A percentile compares a stretch with the other conserved stretches of the same genome.
Conservation (phyloP, 1,284 basidiomycete genomes). For the Ustilago trichophora region DNA sequence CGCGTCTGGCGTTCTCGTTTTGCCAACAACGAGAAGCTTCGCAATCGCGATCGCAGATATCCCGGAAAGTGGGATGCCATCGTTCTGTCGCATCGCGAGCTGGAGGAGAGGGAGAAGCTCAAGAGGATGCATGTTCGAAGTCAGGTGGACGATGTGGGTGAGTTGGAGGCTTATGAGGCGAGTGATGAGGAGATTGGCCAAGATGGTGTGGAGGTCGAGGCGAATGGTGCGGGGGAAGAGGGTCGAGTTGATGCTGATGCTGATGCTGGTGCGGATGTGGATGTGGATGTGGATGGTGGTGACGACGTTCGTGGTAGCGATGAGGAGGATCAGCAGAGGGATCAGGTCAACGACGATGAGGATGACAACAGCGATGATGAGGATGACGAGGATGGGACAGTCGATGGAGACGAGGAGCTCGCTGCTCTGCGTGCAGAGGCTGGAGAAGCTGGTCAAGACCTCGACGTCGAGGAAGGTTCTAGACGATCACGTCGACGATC, state of each 20-base stretch:
- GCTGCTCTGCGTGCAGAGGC: slow-evolving; percentile 53
- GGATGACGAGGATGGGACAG: slow-evolving; percentile 48
- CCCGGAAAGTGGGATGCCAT: slow-evolving; percentile 60
- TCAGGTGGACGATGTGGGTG: slow-evolving; percentile 50
- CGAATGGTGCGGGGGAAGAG: too few species aligned
- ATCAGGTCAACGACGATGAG: slow-evolving; percentile 19
- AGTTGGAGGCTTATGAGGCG: slow-evolving; percentile 43
- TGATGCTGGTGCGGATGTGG: too few species aligned
- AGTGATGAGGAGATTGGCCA: slow-evolving; percentile 44
- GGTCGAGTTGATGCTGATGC: too few species aligned
- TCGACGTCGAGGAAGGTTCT: slow-evolving; percentile 21
- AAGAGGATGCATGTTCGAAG: slow-evolving; percentile 38
- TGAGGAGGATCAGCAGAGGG: slow-evolving; percentile 7
- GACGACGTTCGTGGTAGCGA: slow-evolving; percentile 1
- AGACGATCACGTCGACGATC: slow-evolving; percentile 23
- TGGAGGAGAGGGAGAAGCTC: slow-evolving; percentile 44
- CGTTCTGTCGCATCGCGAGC: slow-evolving; percentile 47
- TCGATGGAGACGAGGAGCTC: slow-evolving; percentile 60
- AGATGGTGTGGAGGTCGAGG: too few species aligned
- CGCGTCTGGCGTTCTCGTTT: slow-evolving; percentile 53
- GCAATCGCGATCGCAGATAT: slow-evolving; percentile 42
- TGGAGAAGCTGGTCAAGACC: slow-evolving; percentile 41
- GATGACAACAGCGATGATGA: slow-evolving; percentile 35
- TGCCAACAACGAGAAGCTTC: slow-evolving; percentile 49
- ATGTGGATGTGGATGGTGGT: slow-evolving; percentile 14